These are phyloP conservation scores for Botrytis hyacinthi DNA, from an alignment of 2,329 filamentous ascomycete genomes.

Conservation along the genomic window DNA sequence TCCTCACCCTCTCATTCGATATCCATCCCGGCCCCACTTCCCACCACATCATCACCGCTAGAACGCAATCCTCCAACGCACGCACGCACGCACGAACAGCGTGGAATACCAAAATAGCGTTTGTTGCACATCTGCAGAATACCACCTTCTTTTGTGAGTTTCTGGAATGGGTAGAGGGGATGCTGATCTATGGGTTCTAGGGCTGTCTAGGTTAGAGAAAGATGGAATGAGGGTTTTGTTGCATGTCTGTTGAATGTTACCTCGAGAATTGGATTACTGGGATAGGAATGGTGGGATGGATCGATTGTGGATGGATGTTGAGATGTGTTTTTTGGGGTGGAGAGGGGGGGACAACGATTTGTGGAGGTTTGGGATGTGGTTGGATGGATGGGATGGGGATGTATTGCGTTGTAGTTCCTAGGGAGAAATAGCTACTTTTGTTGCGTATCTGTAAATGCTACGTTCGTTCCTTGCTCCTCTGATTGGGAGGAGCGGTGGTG, in stretches of 20 bases:
- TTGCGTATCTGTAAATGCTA: background rate
- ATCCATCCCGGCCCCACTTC: background rate
- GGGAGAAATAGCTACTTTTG: background rate
- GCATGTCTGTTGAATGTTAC: background rate
- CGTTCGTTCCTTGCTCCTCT: background rate
- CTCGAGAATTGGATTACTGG: background rate
- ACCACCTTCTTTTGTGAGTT: too few relatives aligned
- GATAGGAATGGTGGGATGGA: too few relatives aligned
- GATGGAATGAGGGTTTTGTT: background rate
- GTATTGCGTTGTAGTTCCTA: too few relatives aligned
- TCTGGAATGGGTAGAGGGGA: too few relatives aligned
- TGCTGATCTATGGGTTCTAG: too few relatives aligned
- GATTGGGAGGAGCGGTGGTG: background rate
- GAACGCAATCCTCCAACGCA: background rate
- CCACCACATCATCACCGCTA: background rate
- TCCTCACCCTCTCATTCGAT: background rate
- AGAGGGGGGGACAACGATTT: too few relatives aligned
- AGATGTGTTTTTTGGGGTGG: too few relatives aligned
- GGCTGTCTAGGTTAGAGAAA: too few relatives aligned
- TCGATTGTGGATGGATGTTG: too few relatives aligned
- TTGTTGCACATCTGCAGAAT: background rate
- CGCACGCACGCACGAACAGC: background rate
- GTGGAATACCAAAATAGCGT: background rate
- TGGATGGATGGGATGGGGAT: too few relatives aligned
- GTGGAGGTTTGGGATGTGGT: too few relatives aligned